Evolutionary conservation across 108 stramenopile species (phyloP).

Genomic region (Epipyxis sp.): DNA sequence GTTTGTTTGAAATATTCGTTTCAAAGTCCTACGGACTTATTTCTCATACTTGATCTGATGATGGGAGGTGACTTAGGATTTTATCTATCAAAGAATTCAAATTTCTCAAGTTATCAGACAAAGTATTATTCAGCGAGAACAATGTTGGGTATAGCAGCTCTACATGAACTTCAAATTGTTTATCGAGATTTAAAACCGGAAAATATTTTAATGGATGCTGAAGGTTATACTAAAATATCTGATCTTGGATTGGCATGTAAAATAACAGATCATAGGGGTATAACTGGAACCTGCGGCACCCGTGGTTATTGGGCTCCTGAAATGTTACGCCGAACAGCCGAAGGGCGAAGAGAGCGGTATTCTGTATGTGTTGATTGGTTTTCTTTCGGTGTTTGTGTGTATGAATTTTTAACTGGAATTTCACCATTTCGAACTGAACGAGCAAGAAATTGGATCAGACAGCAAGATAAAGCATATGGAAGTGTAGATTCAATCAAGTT

Average conservation of each 20-base stretch:
- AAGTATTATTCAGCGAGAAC: constrained; percentile 84
- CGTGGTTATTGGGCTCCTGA: constrained; percentile 86
- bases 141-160: constrained; percentile 78
- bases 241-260: constrained; percentile 88
- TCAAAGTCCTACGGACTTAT: constrained; percentile 75
- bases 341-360: constrained; percentile 75
- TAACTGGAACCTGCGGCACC: constrained; percentile 68
- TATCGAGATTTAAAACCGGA: constrained; percentile 93
- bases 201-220: constrained; percentile 82
- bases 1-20: constrained; percentile 95
- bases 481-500: too few relatives aligned
- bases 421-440: constrained; percentile 85
- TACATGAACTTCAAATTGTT: constrained; percentile 65
- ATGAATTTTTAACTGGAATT: constrained; percentile 83
- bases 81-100: constrained; percentile 35
- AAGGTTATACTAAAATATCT: constrained; percentile 73
- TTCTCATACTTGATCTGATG: constrained; percentile 92
- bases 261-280: constrained; percentile 58
- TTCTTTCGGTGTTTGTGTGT: constrained; percentile 84
- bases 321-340: constrained; percentile 75
- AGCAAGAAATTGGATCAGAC: constrained; percentile 77
- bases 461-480: constrained; percentile 64
- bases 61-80: constrained; percentile 73
- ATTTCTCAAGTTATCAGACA: constrained; percentile 11
- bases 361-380: constrained; percentile 87